Base-by-base conservation (phyloP, 305 asterid genomes). In the Solanum chacoense region DNA sequence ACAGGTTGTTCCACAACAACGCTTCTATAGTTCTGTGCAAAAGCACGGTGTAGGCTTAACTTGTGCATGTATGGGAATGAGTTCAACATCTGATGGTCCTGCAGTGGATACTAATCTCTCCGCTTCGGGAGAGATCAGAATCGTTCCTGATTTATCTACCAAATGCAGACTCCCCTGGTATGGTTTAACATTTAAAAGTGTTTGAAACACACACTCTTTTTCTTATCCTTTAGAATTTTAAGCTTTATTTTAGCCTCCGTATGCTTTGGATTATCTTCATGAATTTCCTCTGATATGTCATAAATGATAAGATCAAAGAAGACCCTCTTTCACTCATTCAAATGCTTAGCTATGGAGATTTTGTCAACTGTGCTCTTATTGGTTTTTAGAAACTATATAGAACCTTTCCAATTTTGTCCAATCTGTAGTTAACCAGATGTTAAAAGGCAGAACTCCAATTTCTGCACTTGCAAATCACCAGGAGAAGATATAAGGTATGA, bases 111-210 rank as follows among this genome's bases (percentile, higher is more conserved):
- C 97, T 90, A 94, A 94, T 92, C 95, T 97, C 86, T 94, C 88
- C 73, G 97, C 95, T 86, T 95, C 92, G 55, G 99, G 99, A 89
- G 99, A 97, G 94, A 94, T 92, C 89, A 95, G 98, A 91, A 94
- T 97, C 83, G 90, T 96, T 86, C 99, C 99, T 88, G 99, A 94
- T 94, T 86, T 94, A 73, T 91, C 97, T 42, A 96, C 99, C 85
- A 95, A 89, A 89, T 72, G 88, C 88, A 86, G 81, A 86, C 83
- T 86, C 40, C 88, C 88, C 0, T 86, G 88, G 88, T 86, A 86
- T 22, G 0, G 45, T 5, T 55, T 55, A 14, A 11, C 31, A 37
- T 31, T 37, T 20, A 45, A 0, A 45, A 11, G 0, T 83, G 86
- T 32, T 83, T 50, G 73, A 50, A 14, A 83, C 1, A 83, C 31